phyloP scores from a whole-genome alignment of 192 early-diverging fungal species.

The Podila verticillata region DNA sequence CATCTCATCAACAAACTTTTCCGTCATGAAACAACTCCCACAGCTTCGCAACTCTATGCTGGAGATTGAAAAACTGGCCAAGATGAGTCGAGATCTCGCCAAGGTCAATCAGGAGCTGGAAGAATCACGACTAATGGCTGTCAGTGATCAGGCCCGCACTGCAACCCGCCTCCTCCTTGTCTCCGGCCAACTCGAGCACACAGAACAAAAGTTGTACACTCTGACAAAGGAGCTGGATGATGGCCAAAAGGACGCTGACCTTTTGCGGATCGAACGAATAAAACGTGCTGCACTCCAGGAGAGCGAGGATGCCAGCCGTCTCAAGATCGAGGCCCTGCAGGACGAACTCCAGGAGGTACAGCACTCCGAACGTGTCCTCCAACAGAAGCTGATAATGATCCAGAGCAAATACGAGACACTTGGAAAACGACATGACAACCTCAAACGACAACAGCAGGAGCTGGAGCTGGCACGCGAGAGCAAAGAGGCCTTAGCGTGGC shows the following conservation, averaged over 20 bases:
- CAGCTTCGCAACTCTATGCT: constrained; percentile 37
- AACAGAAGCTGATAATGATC: constrained; percentile 18
- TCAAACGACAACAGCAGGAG: constrained; percentile 43
- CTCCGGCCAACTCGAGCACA: constrained; percentile 40
- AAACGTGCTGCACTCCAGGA: constrained; percentile 31
- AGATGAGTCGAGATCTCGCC: constrained; percentile 38
- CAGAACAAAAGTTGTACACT: constrained; percentile 37
- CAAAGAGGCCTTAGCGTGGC: constrained; percentile 45
- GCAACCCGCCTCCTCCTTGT: constrained; percentile 40
- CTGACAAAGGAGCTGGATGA: constrained; percentile 30
- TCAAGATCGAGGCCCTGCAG: constrained; percentile 32
- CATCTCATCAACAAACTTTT: not conserved
- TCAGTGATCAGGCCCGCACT: constrained; percentile 43
- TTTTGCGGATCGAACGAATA: constrained; percentile 38
- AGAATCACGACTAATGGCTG: constrained; percentile 24
- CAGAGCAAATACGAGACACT: constrained; percentile 43
- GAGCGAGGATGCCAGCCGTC: constrained; percentile 27
- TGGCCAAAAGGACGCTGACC: constrained; percentile 31
- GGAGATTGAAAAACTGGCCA: constrained; percentile 40
- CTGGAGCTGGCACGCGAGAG: constrained; percentile 46
- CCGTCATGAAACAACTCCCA: not conserved
- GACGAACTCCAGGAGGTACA: constrained; percentile 42
- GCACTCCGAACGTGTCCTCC: constrained; percentile 25
- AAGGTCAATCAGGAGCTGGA: constrained; percentile 41
- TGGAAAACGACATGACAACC: constrained; percentile 37